Evolutionary conservation across 331 rosid species (phyloP), one percentile per base, ranked within the genome.

Genomic region (Malus hybrid): DNA sequence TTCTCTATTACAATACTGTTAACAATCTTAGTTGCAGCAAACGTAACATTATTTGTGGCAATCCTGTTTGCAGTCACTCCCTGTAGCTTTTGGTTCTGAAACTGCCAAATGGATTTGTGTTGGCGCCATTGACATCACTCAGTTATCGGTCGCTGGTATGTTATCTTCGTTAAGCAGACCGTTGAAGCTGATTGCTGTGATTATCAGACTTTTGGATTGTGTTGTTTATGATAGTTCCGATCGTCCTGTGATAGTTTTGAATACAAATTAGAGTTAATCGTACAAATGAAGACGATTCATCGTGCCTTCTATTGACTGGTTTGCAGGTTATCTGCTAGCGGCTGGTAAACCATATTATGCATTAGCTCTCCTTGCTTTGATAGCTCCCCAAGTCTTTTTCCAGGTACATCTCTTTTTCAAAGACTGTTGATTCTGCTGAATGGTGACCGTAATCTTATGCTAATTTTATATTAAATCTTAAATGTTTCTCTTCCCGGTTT

Each of bases 41-140:
- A 39, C 15, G 15, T 54, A 68, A 76, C 84, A 83, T 71, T 74
- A 73, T 50, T 67, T 28, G 31, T 74, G 82, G 80, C 65, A 61
- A 80, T 82, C 73, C 71, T 65, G 71, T 84, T 81, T 83, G 67
- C 86, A 95, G 99, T 95, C 97, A 67, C 95, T 95, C 73, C 99
- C 99, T 1, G 97, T 95, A 71, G 99, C 99, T 78, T 92, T 92
- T 82, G 99, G 99, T 67, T 16, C 93, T 78, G 96, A 95, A 88
- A 80, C 99, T 80, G 97, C 97, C 39, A 95, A 95, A 74, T 95
- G 99, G 99, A 95, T 95, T 42, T 95, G 97, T 16, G 99, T 95
- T 64, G 96, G 99, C 6, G 99, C 99, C 73, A 92, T 95, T 33
- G 97, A 95, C 89, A 88, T 95, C 42, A 90, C 97, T 66, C 99